Evolutionary conservation across 495 filamentous ascomycete species (phyloP).

Genomic region (Penicillium chermesinum): DNA sequence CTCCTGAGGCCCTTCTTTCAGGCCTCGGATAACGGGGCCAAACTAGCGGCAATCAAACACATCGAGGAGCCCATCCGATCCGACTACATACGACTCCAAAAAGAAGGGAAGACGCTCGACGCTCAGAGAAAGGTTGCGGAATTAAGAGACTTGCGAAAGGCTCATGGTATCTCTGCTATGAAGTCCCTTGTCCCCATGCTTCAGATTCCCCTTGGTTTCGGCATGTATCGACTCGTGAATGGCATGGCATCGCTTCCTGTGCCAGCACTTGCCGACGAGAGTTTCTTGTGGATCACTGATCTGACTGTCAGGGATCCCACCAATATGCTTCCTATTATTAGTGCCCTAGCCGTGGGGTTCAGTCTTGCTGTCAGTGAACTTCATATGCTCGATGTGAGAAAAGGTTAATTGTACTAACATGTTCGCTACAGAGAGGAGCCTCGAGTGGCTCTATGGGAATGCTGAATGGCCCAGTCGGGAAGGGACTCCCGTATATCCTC

Average conservation of each 20-base stretch:
- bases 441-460: constrained; percentile 38
- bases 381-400: no score
- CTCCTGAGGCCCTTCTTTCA: constrained; percentile 60
- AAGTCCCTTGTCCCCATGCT: constrained; percentile 54
- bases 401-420: constrained; percentile 1
- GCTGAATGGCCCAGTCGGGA: constrained; percentile 29
- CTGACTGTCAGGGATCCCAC: constrained; percentile 73
- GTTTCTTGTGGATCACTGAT: constrained; percentile 72
- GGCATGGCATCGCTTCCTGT: constrained; percentile 76
- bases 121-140: constrained; percentile 40
- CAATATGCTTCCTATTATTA: constrained; percentile 60
- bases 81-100: constrained; percentile 39
- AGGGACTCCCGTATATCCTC: constrained; percentile 51
- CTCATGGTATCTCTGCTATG: constrained; percentile 48
- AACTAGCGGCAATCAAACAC: constrained; percentile 42
- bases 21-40: constrained; percentile 54
- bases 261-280: constrained; percentile 65
- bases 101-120: constrained; percentile 34
- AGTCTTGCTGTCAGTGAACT: no score
- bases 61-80: constrained; percentile 23
- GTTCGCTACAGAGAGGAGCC: constrained; percentile 45
- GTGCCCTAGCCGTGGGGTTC: no score
- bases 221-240: constrained; percentile 70
- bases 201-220: constrained; percentile 68
- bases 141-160: constrained; percentile 43